Conservation (phyloP, 768 basidiomycete genomes). For the Lactifluus volemus region DNA sequence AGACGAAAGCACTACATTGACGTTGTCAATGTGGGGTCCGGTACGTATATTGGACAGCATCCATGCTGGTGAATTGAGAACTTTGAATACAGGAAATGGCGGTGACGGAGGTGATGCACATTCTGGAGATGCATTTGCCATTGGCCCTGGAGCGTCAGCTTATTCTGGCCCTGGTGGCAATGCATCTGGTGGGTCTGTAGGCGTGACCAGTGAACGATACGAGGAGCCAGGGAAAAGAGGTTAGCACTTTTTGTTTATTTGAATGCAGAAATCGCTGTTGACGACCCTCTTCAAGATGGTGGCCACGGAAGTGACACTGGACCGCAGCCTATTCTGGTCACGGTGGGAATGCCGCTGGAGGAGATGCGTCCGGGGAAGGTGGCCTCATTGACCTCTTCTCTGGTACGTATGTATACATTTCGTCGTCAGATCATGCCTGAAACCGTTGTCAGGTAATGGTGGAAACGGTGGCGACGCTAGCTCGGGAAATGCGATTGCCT, state of each 20-base stretch:
- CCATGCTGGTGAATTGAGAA: neutral
- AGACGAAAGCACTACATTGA: neutral
- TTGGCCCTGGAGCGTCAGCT: neutral
- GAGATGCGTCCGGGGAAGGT: neutral
- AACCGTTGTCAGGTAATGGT: conserved; percentile 4
- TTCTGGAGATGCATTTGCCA: conserved; percentile 7
- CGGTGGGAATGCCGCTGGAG: conserved; percentile 15
- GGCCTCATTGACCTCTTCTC: conserved; percentile 13
- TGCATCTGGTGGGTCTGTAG: neutral
- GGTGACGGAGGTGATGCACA: conserved; percentile 8
- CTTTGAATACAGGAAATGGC: neutral
- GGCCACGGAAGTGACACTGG: neutral
- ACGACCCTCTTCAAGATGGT: neutral
- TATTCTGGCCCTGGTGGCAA: conserved; percentile 4
- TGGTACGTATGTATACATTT: neutral
- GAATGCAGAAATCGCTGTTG: neutral
- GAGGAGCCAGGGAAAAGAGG: neutral
- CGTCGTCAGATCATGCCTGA: neutral
- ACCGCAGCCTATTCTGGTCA: conserved; percentile 1
- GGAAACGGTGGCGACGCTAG: conserved; percentile 23
- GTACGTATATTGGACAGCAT: neutral
- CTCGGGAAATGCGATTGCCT: conserved; percentile 23
- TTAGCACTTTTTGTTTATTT: neutral
- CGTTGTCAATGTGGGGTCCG: neutral
- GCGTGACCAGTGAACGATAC: neutral